Conservation (phyloP, 495 filamentous ascomycete genomes). For the Lophiotrema nucula region DNA sequence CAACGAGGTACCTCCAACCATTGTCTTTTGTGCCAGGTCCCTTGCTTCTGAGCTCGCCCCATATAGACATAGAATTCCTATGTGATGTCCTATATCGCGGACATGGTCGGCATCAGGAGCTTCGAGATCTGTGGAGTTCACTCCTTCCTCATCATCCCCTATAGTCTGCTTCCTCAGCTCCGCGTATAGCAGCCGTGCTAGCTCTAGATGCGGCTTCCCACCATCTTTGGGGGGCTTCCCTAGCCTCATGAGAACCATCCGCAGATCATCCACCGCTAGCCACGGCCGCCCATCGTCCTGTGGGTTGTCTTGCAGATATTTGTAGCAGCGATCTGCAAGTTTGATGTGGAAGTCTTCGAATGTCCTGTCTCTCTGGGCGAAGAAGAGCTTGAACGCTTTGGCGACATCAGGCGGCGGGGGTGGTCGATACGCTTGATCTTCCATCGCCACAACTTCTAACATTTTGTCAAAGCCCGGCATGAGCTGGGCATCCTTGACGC, state of each 20-base stretch:
- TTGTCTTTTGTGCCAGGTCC: conserved; percentile 26
- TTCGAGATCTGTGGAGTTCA: neutral
- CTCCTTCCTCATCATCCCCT: conserved; percentile 12
- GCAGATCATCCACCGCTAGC: conserved; percentile 48
- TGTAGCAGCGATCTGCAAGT: conserved; percentile 52
- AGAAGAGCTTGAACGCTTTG: conserved; percentile 63
- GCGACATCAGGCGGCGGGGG: conserved; percentile 60
- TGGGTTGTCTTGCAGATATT: conserved; percentile 53
- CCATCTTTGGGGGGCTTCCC: conserved; percentile 44
- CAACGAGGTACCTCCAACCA: neutral
- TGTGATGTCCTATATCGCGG: neutral
- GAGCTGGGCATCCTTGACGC: conserved; percentile 53
- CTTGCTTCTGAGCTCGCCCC: conserved; percentile 21
- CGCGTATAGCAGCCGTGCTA: conserved; percentile 57
- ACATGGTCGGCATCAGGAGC: neutral
- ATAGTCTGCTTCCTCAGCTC: conserved; percentile 49
- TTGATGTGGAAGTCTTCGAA: conserved; percentile 27
- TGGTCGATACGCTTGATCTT: conserved; percentile 51
- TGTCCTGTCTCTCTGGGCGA: conserved; percentile 36
- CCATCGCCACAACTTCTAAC: conserved; percentile 49
- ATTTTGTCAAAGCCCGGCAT: conserved; percentile 62
- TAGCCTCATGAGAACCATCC: conserved; percentile 45
- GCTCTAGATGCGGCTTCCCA: conserved; percentile 46
- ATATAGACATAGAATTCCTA: conserved; percentile 7
- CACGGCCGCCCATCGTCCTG: conserved; percentile 40